Evolutionary conservation across 257 asterid genomes (phyloP), one percentile per base, ranked within the genome.

Genomic region (Verbascum thapsus): DNA sequence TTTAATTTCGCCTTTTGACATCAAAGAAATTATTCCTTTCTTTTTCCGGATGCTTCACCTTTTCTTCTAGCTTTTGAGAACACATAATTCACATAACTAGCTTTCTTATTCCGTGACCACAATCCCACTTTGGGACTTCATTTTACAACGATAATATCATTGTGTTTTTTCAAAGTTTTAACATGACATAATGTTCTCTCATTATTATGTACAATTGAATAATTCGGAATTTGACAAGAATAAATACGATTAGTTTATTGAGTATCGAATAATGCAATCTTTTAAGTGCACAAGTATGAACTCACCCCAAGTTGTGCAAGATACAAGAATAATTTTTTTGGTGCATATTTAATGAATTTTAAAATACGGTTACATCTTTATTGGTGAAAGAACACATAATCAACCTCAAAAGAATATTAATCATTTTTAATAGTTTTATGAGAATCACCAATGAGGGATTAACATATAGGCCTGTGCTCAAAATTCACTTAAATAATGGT

Each of bases 91-190:
- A 67, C 55, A 54, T 57, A 53, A 10, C 45, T 43, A 50, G 47
- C 85, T 72, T 73, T 69, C 64, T 73, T 68, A 58, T 58, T 77
- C 65, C 19, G 91, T 83, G 91, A 76, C 95, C 90, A 88, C 88
- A 73, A 68, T 54, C 54, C 91, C 91, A 85, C 91, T 64, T 55
- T n/a, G 72, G 43, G 10, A 50, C 39, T 61, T 40, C 52, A 61
- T 60, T 44, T 53, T 37, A 20, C 57, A 30, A 40, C 56, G 45
- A 38, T 53, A 4, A 8, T 53, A 48, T 45, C 41, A 26, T 22
- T 11, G 7, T 12, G 2, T n/a, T 20, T 65, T n/a, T 59, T 45
- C 40, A 22, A 47, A 22, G n/a, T 55, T 34, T 48, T 54, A n/a
- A 17, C 49, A n/a, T 59, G 16, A 40, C 10, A 41, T 44, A 19